phyloP scores from a whole-genome alignment of 768 basidiomycete species.

The Pisolithus orientalis region DNA sequence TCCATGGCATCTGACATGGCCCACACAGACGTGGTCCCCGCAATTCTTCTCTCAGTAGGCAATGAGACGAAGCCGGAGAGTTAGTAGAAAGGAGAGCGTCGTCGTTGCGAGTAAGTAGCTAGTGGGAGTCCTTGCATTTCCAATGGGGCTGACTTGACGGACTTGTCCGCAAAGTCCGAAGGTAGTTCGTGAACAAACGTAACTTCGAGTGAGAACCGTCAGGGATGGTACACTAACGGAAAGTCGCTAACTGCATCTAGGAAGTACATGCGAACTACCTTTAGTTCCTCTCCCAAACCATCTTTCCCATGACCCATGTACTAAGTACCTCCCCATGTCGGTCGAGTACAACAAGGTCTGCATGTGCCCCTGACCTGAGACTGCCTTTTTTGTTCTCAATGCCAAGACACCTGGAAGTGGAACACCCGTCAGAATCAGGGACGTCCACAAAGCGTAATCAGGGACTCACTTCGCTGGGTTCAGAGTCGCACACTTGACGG shows the following conservation, averaged over 20 bases:
- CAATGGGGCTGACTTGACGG: too few relatives aligned
- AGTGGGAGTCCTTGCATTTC: too few relatives aligned
- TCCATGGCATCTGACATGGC: not conserved
- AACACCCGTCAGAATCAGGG: not conserved
- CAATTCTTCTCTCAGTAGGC: too few relatives aligned
- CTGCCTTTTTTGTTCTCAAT: slow-evolving; percentile 79
- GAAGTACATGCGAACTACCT: not conserved
- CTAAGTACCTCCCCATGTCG: slow-evolving; percentile 56
- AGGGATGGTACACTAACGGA: too few relatives aligned
- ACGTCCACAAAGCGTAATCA: not conserved
- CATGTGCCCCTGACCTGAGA: slow-evolving; percentile 75
- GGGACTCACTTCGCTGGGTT: slow-evolving; percentile 69
- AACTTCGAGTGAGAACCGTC: too few relatives aligned
- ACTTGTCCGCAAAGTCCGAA: too few relatives aligned
- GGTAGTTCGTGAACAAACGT: too few relatives aligned
- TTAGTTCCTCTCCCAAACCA: slow-evolving; percentile 51
- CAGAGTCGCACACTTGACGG: slow-evolving; percentile 80
- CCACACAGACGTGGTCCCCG: not conserved
- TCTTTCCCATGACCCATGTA: slow-evolving; percentile 74
- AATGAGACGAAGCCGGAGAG: too few relatives aligned
- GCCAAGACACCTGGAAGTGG: slow-evolving; percentile 62
- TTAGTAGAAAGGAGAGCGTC: too few relatives aligned
- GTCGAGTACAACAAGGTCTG: slow-evolving; percentile 77
- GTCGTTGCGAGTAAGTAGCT: too few relatives aligned
- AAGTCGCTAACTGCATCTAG: not conserved